A percentile compares a stretch with the other conserved stretches of the same genome.
phyloP scores from a whole-genome alignment of 2,329 filamentous ascomycete genomes.

The Cylindrodendrum hubeiense region DNA sequence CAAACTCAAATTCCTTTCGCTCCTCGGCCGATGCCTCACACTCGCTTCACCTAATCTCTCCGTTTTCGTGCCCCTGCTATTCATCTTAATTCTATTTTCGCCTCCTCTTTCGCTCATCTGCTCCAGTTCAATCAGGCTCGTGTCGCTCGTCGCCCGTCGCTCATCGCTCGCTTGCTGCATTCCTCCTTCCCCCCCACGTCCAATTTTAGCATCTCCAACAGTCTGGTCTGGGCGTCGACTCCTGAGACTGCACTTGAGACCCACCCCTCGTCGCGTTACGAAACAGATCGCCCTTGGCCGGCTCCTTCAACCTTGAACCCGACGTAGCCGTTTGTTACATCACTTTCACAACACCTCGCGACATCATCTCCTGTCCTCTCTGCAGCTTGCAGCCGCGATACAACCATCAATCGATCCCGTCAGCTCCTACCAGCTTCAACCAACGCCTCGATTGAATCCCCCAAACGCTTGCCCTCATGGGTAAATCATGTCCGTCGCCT shows the following conservation, averaged over 20 bases:
- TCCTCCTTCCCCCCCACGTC: background rate
- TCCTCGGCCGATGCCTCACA: constrained; percentile 1
- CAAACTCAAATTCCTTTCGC: constrained; percentile 20
- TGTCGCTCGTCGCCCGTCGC: constrained; percentile 5
- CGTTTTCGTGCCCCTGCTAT: background rate
- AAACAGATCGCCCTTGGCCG: constrained; percentile 25
- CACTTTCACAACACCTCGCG: background rate
- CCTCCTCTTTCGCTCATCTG: background rate
- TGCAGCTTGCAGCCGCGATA: constrained; percentile 10
- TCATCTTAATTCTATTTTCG: background rate
- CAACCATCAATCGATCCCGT: constrained; percentile 5
- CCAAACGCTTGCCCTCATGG: constrained; percentile 43
- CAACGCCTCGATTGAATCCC: background rate
- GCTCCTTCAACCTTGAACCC: constrained; percentile 9
- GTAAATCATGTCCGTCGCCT: constrained; percentile 52
- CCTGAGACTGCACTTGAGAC: constrained; percentile 24
- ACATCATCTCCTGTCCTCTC: background rate
- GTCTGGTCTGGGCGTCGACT: constrained; percentile 23
- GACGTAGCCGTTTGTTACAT: background rate
- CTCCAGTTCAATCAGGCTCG: constrained; percentile 19
- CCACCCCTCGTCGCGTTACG: constrained; percentile 30
- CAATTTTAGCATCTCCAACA: constrained; percentile 14
- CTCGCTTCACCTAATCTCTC: constrained; percentile 14
- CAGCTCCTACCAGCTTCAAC: background rate
- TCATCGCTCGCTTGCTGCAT: constrained; percentile 6